A percentile compares a stretch with the other conserved stretches of the same genome.
phyloP scores from a whole-genome alignment of 2,329 filamentous ascomycete genomes.

The Alternaria ethzedia region DNA sequence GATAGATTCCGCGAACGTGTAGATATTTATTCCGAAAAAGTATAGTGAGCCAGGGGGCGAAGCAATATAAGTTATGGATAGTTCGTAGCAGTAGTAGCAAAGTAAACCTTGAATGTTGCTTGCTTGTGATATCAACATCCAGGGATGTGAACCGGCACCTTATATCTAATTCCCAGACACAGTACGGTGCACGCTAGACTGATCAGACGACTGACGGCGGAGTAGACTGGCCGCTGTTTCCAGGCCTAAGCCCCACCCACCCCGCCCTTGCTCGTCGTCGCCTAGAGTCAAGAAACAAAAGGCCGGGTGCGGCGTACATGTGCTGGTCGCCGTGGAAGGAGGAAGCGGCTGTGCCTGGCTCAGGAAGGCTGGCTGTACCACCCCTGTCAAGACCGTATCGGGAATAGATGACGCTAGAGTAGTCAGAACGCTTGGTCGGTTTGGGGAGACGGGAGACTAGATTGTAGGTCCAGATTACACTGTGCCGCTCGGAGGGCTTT shows the following conservation, averaged over 20 bases:
- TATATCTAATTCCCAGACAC: constrained; percentile 1
- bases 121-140: neutral
- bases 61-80: neutral
- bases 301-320: constrained; percentile 1
- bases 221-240: constrained; percentile 1
- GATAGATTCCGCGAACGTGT: neutral
- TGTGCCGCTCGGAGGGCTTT: neutral
- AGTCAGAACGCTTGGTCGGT: neutral
- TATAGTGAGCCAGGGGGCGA: neutral
- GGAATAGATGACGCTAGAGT: neutral
- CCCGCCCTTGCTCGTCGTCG: neutral
- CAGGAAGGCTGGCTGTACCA: neutral
- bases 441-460: neutral
- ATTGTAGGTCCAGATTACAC: neutral
- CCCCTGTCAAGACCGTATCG: constrained; percentile 2
- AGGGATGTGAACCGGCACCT: neutral
- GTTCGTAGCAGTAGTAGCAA: neutral
- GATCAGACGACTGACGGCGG: constrained; percentile 1
- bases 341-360: constrained; percentile 8
- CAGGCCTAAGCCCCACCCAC: neutral
- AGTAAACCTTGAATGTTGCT: neutral
- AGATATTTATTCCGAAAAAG: neutral
- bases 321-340: neutral
- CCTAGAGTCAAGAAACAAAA: neutral
- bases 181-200: constrained; percentile 2